phyloP scores from a whole-genome alignment of 306 rosid species.

The Datisca glomerata region DNA sequence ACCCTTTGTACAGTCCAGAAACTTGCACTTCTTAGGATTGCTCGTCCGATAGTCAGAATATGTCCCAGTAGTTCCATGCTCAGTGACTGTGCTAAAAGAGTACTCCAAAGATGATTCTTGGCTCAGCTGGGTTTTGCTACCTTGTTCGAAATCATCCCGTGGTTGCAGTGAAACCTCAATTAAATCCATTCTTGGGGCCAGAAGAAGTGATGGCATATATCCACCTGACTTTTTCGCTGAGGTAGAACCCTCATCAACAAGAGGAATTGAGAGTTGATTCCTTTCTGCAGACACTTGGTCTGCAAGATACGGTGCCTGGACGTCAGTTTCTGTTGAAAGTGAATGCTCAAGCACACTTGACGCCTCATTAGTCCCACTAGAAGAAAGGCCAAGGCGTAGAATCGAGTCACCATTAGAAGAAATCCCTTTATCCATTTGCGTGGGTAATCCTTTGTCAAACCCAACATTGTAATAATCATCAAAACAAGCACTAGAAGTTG shows the following conservation, averaged over 20 bases:
- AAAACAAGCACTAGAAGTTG: not conserved
- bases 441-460: not conserved
- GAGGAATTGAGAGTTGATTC: not conserved
- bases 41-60: not conserved
- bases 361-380: not conserved
- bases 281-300: not conserved
- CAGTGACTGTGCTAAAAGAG: not conserved
- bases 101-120: not conserved
- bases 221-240: not conserved
- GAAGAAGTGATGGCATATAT: not conserved
- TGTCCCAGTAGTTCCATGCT: not conserved
- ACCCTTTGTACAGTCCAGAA: slow-evolving; percentile 19
- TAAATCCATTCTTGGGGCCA: not conserved
- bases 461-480: not conserved
- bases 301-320: not conserved
- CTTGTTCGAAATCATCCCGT: not conserved
- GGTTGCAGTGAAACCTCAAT: not conserved
- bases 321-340: not conserved
- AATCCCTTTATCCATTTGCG: not conserved
- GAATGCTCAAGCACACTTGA: not conserved
- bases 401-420: not conserved
- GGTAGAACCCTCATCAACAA: not conserved
- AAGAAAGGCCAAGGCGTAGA: not conserved
- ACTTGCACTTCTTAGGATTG: not conserved
- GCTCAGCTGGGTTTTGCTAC: not conserved